A percentile compares a stretch with the other conserved stretches of the same genome.
phyloP scores from a whole-genome alignment of 202 grass and related monocot species.

The Carex sylvatica region DNA sequence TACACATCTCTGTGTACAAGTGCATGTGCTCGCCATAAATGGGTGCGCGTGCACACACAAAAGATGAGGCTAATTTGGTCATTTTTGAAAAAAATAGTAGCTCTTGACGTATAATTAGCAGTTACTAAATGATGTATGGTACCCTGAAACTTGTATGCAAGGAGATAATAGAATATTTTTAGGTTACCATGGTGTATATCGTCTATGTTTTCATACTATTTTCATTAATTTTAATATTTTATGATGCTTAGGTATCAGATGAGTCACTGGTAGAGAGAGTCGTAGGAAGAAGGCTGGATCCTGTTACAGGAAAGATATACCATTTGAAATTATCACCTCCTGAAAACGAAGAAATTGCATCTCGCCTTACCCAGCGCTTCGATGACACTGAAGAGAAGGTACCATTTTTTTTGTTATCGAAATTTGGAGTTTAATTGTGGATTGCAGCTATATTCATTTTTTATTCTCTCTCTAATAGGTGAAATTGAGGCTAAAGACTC shows the following conservation, averaged over 20 bases:
- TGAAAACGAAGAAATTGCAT: slow-evolving; percentile 89
- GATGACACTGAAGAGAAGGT: slow-evolving; percentile 99
- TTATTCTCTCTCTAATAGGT: slow-evolving; percentile 47
- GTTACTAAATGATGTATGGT: not conserved
- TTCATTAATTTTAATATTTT: not conserved
- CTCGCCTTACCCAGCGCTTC: slow-evolving; percentile 89
- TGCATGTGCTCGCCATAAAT: not conserved
- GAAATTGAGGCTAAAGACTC: slow-evolving; percentile 77
- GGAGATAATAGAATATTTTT: not conserved
- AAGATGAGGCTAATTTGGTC: not conserved
- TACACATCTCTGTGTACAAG: not conserved
- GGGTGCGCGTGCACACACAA: not conserved
- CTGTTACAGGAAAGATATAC: slow-evolving; percentile 93
- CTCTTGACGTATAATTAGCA: not conserved
- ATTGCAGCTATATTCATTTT: not conserved
- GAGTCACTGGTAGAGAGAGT: slow-evolving; percentile 89
- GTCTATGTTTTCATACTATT: not conserved
- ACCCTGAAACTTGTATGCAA: not conserved
- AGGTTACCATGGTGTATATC: not conserved
- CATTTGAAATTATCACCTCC: slow-evolving; percentile 92
- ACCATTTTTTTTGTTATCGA: slow-evolving; percentile 20
- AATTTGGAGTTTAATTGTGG: not conserved
- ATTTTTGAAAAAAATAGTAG: not conserved
- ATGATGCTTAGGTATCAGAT: slow-evolving; percentile 58
- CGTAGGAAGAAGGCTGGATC: slow-evolving; percentile 82